Evolutionary conservation across 1,284 basidiomycete species (phyloP), one percentile per base, ranked within the genome.

Genomic region (Papiliotrema flavescens): DNA sequence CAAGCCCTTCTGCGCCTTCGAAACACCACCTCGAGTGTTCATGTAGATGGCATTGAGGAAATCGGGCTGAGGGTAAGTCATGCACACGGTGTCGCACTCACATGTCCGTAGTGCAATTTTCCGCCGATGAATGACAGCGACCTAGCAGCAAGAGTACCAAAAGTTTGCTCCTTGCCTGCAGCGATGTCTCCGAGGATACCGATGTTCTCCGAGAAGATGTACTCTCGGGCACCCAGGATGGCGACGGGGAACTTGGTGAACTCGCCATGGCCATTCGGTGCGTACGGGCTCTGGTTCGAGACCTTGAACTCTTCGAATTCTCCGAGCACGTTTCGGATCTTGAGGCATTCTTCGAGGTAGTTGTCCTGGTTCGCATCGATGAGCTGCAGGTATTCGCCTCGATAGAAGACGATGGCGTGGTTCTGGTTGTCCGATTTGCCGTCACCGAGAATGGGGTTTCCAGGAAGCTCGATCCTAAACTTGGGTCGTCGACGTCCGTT

Each of bases 371-470:
- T 98, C 70, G 95, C 96, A 70, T 98, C 96, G 75, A 98, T 97
- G 62, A 98, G 89, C 80, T 99, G 95, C 13, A 98, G 81, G 78
- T 97, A 98, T 79, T 98, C 96, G 63, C 95, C 95, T 61, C 95
- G 91, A 79, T 98, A 95, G 81, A 98, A 98, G 77, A 98, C 87
- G 76, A 98, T 95, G 41, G 95, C 93, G 70, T 98, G 95, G 77
- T 98, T 98, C 83, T 98, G 96, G 79, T 98, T 98, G 81, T 98
- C 95, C 53, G 93, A 96, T 80, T 98, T 98, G 63, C 95, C 96
- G 74, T 98, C 96, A 62, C 96, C 96, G 50, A 98, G 84, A 79
- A 98, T 98, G 1, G 95, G 95, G 80, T 98, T 98, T 49, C 95
- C 95, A 35, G 96, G 95, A 20, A 98, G 83, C 79, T 99, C 95